Evolutionary conservation across 164 flowering plant genomes (phyloP).

Genomic region (Platanus orientalis): DNA sequence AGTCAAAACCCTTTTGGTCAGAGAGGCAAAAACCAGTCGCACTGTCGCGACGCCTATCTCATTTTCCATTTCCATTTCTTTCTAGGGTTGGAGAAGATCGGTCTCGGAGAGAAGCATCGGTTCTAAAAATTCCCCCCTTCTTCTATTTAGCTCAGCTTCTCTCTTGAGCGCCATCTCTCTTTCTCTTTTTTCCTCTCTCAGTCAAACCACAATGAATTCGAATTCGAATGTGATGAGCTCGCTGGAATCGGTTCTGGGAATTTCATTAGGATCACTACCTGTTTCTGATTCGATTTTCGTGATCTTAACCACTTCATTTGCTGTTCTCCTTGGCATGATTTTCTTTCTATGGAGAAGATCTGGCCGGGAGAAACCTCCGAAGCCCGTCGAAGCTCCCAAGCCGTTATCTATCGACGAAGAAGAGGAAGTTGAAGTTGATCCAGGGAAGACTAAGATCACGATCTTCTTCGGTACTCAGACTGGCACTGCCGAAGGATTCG

Average conservation of each 20-base stretch:
- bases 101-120: not conserved
- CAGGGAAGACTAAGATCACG: conserved; percentile 55
- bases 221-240: conserved; percentile 26
- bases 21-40: no score
- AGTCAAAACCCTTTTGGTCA: no score
- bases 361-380: conserved; percentile 27
- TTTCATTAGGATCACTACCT: conserved; percentile 29
- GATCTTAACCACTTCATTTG: conserved; percentile 46
- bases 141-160: not conserved
- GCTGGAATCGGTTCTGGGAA: conserved; percentile 42
- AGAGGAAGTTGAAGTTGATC: conserved; percentile 32
- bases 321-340: conserved; percentile 40
- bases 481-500: conserved; percentile 91
- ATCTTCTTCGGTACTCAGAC: conserved; percentile 82
- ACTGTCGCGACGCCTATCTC: not conserved
- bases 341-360: conserved; percentile 45
- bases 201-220: conserved; percentile 20
- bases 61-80: not conserved
- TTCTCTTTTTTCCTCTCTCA: no score
- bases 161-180: not conserved
- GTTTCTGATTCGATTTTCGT: conserved; percentile 32
- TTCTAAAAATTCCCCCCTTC: not conserved
- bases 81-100: no score
- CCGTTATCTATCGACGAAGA: conserved; percentile 23
- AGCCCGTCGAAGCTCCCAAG: conserved; percentile 33